Base-by-base conservation (phyloP, 2,329 filamentous ascomycete species). In the Sporothrix protearum region DNA sequence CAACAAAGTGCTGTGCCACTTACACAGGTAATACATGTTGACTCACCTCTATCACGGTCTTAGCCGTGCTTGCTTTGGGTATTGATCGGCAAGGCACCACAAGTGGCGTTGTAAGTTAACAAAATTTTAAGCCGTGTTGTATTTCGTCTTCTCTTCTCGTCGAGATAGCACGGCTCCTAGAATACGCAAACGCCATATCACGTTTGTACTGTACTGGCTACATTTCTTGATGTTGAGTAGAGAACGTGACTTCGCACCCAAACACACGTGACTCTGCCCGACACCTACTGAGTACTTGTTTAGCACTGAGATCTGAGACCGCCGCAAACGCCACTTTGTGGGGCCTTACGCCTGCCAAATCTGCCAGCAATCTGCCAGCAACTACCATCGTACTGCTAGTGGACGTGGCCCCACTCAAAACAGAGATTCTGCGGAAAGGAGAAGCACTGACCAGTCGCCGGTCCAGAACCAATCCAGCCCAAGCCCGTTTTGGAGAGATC, bases 371-470 rank as follows among this genome's bases (percentile, higher is more conserved):
- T 42, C 39, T 42, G 39, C 42, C 42, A 47, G 42, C 42, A 6
- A 12, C 42, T 36, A 36, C 33, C 33, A 36, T 4, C 33, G 8
- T 19, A 14, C 10, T 47, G 42, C 42, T 19, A 19, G 42, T 6
- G 9, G 36, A 16, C 36, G 5, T 16, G 6, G 6, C 59, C 12
- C 59, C 59, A 45, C 59, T 45, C 45, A 64, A 64, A 42, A 12
- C 28, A 16, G 22, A 59, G 28, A 33, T 19, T 19, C 28, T 57
- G 16, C 19, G 55, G 19, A 4, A 39, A 36, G 28, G 30, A 10
- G 42, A 28, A 64, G 59, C 59, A 64, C 59, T 64, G 59, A 64
- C 59, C 59, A 63, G 63, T 33, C 61, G n/a, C 19, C 14, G 63
- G 63, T 33, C 63, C 45, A 49, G 63, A 47, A 33, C 25, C 55